Base-by-base conservation (phyloP, 2,329 filamentous ascomycete species). In the Rachicladosporium sp. region DNA sequence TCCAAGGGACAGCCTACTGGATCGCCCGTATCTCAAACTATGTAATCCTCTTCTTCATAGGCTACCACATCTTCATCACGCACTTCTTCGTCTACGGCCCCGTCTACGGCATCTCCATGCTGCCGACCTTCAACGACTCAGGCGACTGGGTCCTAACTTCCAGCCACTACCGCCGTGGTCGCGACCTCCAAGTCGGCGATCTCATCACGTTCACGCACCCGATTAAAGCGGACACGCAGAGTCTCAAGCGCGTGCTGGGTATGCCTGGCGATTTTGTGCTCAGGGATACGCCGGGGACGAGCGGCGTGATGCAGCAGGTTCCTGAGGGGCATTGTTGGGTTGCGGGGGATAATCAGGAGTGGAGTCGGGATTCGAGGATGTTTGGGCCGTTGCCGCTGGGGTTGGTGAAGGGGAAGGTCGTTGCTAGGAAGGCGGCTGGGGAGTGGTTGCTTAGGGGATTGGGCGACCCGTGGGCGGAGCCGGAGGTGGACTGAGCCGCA, bases 321-420 rank as follows among this genome's bases (percentile, higher is more conserved):
- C 91, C 91, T 0, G 70, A 82, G 55, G 91, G 91, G 1, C 91
- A 98, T 67, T 93, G 87, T 53, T 96, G 86, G 76, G 67, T 95
- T 5, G 75, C 78, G 2, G 91, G 91, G 2, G 91, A 98, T 61
- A 96, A 96, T 60, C 56, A 94, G 45, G 70, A 76, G 3, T 81
- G 75, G 53, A 95, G 87, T 15, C 69, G 85, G 47, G 91, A 98
- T 65, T 95, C 87, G 33, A 77, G 91, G 45, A 69, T 78, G 31
- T 94, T 82, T 64, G 91, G 91, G 0, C 86, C 91, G 0, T 59
- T 98, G 21, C 91, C 91, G 1, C 65, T 98, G 55, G 89, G 76
- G 2, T 65, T 98, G 46, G 74, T 98, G 33, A 78, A 73, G 51
- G 87, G 87, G 35, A 96, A 93, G 58, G 78, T 91, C 2, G 63